Evolutionary conservation across 352 stramenopile species (phyloP), one percentile per base, ranked within the genome.

Genomic region (Pythium diclinum): DNA sequence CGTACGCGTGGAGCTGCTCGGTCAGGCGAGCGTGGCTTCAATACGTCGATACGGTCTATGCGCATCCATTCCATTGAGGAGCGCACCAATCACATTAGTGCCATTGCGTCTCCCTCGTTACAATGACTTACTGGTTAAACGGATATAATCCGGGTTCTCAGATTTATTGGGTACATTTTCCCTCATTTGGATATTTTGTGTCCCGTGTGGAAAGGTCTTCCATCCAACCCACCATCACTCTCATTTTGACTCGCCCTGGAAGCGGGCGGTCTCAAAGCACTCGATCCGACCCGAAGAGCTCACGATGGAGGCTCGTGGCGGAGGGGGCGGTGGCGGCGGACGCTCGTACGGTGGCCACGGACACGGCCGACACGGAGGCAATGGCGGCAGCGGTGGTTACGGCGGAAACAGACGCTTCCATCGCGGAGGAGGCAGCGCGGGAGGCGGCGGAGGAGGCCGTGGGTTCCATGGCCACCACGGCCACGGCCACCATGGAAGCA

Each of bases 81-180:
- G 58, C 58, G 30, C 51, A 56, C 58, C 60, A 66, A 60, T 33
- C 59, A 65, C 47, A 52, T 63, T 65, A 61, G 60, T 67, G 52
- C 52, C 38, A n/a, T 47, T 21, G 21, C 1, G 0, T 19, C 25
- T 54, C 49, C 59, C 59, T 44, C 49, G 7, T 17, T 40, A 11
- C 14, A 63, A 14, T 63, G 57, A 25, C 57, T 17, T 34, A 1
- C 14, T n/a, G 13, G 17, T 40, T 30, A 11, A 19, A 19, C 17
- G n/a, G 19, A 28, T 30, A 51, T 16, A 38, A 40, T 44, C 23
- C 17, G 13, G 28, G 49, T 53, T 63, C 21, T 51, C 9, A 25
- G 10, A 23, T 56, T 8, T n/a, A 38, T 47, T 49, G 10, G 47
- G 28, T 36, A 47, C 52, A 21, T 10, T 16, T 21, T 66, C 60